Conservation (phyloP, 1,284 basidiomycete genomes). For the Trichosporon coremiiforme region DNA sequence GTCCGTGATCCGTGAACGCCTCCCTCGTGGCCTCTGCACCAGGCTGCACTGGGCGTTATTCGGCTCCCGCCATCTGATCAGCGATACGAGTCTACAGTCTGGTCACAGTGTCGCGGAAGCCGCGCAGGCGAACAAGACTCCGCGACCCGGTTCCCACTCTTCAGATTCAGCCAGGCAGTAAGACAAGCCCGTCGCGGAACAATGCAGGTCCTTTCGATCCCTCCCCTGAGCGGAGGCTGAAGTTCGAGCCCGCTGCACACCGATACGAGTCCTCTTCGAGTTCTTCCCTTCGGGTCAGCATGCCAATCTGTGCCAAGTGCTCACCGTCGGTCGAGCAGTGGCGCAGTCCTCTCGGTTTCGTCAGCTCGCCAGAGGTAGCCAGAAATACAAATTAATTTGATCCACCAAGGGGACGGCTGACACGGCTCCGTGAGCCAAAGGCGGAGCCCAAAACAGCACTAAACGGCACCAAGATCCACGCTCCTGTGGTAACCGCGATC, state of each 20-base stretch:
- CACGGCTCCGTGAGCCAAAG: not conserved
- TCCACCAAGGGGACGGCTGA: not conserved
- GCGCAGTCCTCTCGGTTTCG: no score
- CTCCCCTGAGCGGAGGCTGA: not conserved
- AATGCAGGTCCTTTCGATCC: not conserved
- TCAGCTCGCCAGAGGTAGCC: not conserved
- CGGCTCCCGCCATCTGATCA: not conserved
- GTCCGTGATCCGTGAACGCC: not conserved
- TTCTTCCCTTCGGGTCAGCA: not conserved
- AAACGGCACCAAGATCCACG: not conserved
- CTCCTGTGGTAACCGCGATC: not conserved
- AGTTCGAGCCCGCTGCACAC: no score
- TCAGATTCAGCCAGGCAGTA: not conserved
- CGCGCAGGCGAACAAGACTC: not conserved
- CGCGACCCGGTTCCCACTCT: not conserved
- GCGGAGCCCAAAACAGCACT: not conserved
- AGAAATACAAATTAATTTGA: slow-evolving; percentile 1
- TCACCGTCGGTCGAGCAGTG: no score
- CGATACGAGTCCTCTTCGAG: no score
- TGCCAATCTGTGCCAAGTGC: not conserved
- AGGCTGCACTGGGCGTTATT: not conserved
- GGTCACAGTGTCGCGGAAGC: not conserved
- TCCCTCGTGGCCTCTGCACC: not conserved
- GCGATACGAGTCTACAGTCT: not conserved
- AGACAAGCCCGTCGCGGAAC: not conserved